These are phyloP conservation scores for Citrus reticulata DNA, from an alignment of 345 rosid genomes.

Conservation along the genomic window DNA sequence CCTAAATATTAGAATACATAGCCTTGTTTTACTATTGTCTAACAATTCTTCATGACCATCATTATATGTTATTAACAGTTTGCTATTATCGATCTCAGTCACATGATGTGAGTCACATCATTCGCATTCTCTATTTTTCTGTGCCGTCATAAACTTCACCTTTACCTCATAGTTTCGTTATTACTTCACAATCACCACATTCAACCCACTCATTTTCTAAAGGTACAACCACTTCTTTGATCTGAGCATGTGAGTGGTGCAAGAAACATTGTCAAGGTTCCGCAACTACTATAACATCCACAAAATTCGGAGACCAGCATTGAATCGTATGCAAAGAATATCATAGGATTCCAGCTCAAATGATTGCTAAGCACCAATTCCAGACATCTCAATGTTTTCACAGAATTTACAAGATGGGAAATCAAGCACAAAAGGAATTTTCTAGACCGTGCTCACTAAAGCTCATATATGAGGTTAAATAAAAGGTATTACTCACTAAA, in stretches of 20 bases:
- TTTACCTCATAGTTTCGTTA: no score
- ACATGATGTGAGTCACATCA: no score
- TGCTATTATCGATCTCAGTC: no score
- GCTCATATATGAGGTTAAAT: slow-evolving; percentile 16
- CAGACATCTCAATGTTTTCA: slow-evolving; percentile 21
- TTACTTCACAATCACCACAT: no score
- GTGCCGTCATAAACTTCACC: no score
- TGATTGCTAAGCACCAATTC: slow-evolving; percentile 25
- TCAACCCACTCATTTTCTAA: no score
- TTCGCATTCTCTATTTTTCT: no score
- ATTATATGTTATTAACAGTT: no score
- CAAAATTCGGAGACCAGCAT: neutral
- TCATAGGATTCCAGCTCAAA: slow-evolving; percentile 24
- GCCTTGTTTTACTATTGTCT: no score
- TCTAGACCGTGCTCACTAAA: slow-evolving; percentile 23
- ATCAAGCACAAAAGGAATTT: slow-evolving; percentile 8
- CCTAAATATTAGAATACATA: no score
- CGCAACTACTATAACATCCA: neutral
- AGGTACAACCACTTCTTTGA: no score
- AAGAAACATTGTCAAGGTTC: neutral
- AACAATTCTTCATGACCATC: no score
- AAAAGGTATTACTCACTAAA: slow-evolving; percentile 24
- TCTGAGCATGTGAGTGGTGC: neutral
- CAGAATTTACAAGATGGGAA: slow-evolving; percentile 36
- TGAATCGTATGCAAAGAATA: slow-evolving; percentile 23